Base-by-base conservation (phyloP, 106 monocot genomes). In the Hemerocallis citrina region DNA sequence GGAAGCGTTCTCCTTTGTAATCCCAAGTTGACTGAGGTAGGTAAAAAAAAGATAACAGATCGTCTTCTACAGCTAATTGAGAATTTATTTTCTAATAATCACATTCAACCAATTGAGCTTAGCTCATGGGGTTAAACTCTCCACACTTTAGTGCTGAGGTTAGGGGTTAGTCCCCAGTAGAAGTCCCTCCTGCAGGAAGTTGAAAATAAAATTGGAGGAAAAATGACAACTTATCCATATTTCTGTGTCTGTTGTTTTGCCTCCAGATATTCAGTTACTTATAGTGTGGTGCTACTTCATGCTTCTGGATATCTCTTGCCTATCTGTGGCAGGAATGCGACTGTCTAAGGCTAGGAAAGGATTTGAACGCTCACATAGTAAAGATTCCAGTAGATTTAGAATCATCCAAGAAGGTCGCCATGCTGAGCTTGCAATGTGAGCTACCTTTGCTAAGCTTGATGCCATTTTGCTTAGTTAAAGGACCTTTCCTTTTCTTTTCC, bases 271-370 rank as follows among this genome's bases (percentile, higher is more conserved):
- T 61, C 79, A 98, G 79, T 67, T 98, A 20, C 91, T 92, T 72
- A 92, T 63, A 23, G 98, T 98, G 1, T 98, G 98, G 98, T 98
- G 98, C 59, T 92, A 98, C 75, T 98, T 98, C 68, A 77, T 92
- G 79, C 78, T 88, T 25, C 71, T 79, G 31, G 98, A 98, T 52
- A 71, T 92, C 39, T 98, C 98, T 15, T 82, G 88, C 43, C 67
- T 98, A 55, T 72, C 87, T 25, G 65, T 85, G 63, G 98, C 98
- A 57, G 98, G 98, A 56, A 10, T 38, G 7, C 84, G 92, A 34
- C 75, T 98, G 34, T 55, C 68, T 33, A 88, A 80, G 62, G 88
- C 88, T 66, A 81, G 98, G 69, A 74, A 77, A 74, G 98, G 98
- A 10, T 85, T 98, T 68, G 81, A 85, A 64, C 78, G 67, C 21